A percentile compares a stretch with the other conserved stretches of the same genome.
Evolutionary conservation across 345 rosid species (phyloP).

Genomic region (Hypericum perforatum): DNA sequence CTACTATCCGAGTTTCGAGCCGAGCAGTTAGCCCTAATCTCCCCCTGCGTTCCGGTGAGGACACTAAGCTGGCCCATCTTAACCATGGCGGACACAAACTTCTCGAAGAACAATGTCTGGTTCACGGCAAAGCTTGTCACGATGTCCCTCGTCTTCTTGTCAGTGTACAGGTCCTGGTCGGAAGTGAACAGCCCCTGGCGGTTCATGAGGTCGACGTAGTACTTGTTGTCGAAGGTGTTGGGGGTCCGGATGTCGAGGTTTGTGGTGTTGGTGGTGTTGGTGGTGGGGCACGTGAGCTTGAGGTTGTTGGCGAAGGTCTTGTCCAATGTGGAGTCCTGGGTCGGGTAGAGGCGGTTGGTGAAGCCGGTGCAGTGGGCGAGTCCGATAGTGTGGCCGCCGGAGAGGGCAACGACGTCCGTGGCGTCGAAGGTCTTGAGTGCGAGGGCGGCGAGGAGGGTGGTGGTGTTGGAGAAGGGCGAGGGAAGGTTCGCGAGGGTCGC

Average conservation of each 20-base stretch:
- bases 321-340: constrained; percentile 68
- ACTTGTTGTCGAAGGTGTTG: constrained; percentile 68
- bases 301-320: constrained; percentile 48
- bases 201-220: constrained; percentile 65
- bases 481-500: constrained; percentile 53
- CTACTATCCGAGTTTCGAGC: constrained; percentile 43
- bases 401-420: constrained; percentile 71
- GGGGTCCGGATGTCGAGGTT: constrained; percentile 57
- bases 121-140: constrained; percentile 55
- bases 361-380: constrained; percentile 55
- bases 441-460: constrained; percentile 30
- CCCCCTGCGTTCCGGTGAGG: constrained; percentile 55
- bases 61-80: constrained; percentile 70
- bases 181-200: constrained; percentile 77
- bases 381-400: constrained; percentile 91
- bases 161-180: constrained; percentile 69
- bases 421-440: constrained; percentile 39
- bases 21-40: constrained; percentile 67
- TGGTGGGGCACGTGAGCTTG: constrained; percentile 42
- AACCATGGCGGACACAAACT: constrained; percentile 44
- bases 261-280: constrained; percentile 30
- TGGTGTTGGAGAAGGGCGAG: constrained; percentile 33
- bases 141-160: constrained; percentile 43
- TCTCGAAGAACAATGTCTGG: constrained; percentile 49
- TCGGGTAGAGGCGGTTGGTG: constrained; percentile 55